Evolutionary conservation across 2,329 filamentous ascomycete species (phyloP), one percentile per base, ranked within the genome.

Genomic region (Diaporthe sp.): DNA sequence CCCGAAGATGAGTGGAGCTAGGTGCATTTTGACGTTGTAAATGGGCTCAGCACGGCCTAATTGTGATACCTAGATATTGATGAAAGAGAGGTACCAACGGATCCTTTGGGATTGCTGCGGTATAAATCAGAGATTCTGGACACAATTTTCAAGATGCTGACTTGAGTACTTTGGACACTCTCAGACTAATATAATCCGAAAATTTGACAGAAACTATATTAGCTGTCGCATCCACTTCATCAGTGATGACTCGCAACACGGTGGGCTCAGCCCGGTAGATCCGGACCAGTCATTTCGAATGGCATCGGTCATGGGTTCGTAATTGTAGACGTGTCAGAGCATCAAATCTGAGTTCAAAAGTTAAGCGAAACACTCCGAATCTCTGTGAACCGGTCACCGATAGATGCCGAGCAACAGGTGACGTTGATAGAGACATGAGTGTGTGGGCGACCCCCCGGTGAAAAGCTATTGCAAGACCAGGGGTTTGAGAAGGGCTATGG

Each of bases 111-210:
- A n/a, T n/a, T n/a, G n/a, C 12, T 39, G 37, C 10, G 10, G 37
- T 39, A 39, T 3, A 39, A 39, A 12, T 5, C 37, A 39, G 37
- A 39, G 3, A 15, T 39, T 12, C 3, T 12, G 37, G 1, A 39
- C 1, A 25, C 12, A 25, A 28, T 0, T 28, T 4, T 28, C 4
- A 1, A 22, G 53, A 58, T 3, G 19, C 17, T 34, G 31, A 58
- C 0, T 12, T 25, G 19, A 4, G 10, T 0, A n/a, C n/a, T 9
- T 22, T 15, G 37, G 3, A 17, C 3, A 15, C 3, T 4, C 3
- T 4, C 4, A 8, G 1, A 4, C 19, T 60, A 13, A 39, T 25
- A 25, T 25, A 42, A 9, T 13, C 42, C 6, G n/a, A 22, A 12
- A 4, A 46, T n/a, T 15, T 1, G 42, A 34, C 17, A 7, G 17